Conservation (phyloP, 805 yeast genomes). For the Ogataea sp. region DNA sequence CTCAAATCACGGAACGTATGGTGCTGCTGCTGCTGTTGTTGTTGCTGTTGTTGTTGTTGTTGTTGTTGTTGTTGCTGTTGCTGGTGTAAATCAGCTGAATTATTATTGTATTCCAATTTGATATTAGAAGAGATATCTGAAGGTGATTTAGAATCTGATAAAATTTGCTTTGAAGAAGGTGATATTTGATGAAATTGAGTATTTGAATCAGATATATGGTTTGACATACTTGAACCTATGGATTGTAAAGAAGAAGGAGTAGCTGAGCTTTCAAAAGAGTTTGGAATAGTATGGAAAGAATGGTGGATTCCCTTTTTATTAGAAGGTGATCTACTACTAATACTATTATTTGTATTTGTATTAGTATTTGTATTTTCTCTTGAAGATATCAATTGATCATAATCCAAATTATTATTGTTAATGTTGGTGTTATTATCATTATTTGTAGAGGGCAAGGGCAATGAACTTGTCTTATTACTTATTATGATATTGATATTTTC, state of each 20-base stretch:
- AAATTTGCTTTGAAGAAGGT: no score
- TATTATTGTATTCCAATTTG: not conserved
- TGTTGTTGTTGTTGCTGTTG: no score
- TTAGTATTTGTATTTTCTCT: no score
- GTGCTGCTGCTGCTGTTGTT: no score
- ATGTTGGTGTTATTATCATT: not conserved
- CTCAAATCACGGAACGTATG: slow-evolving; percentile 25
- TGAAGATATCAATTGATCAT: not conserved
- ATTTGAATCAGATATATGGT: not conserved
- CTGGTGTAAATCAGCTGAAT: not conserved
- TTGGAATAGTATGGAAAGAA: no score
- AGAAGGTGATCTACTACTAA: no score
- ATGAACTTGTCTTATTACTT: slow-evolving; percentile 43
- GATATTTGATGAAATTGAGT: not conserved
- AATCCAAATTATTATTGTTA: not conserved
- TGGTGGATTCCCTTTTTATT: no score
- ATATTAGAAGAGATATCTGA: no score
- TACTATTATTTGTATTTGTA: no score
- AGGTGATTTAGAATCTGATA: no score
- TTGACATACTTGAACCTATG: not conserved
- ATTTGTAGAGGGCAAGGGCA: slow-evolving; percentile 28
- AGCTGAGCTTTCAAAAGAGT: not conserved
- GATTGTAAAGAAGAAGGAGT: not conserved
- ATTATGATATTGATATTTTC: slow-evolving; percentile 44
- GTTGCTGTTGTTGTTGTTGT: not conserved